phyloP scores from a whole-genome alignment of 495 filamentous ascomycete species.

The Neurospora sp. region DNA sequence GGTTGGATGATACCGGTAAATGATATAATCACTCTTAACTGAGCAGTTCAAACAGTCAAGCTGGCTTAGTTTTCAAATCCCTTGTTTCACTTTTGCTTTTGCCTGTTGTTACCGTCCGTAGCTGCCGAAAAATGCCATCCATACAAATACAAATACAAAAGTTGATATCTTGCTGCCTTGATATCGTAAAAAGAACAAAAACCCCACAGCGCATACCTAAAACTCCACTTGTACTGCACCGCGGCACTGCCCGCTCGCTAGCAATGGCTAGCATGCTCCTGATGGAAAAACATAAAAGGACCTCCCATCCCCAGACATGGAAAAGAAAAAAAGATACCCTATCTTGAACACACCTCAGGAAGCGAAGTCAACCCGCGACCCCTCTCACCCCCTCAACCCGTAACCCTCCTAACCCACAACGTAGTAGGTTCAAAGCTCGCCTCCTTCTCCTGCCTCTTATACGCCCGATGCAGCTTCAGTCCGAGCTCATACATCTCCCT shows the following conservation, averaged over 20 bases:
- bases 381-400: neutral
- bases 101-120: neutral
- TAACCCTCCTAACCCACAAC: constrained; percentile 72
- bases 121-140: neutral
- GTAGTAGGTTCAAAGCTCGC: constrained; percentile 55
- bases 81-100: neutral
- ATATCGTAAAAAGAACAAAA: neutral
- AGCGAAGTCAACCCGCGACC: too few relatives aligned
- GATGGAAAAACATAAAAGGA: neutral
- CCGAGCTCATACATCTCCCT: constrained; percentile 80
- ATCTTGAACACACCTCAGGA: too few relatives aligned
- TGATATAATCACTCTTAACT: too few relatives aligned
- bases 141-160: neutral
- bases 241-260: neutral
- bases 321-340: neutral
- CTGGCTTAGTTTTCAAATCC: neutral
- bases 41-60: too few relatives aligned
- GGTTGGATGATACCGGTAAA: too few relatives aligned
- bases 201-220: neutral
- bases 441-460: constrained; percentile 60
- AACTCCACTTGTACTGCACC: neutral
- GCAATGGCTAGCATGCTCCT: neutral
- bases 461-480: constrained; percentile 69
- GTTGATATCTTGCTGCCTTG: neutral
- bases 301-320: neutral